These are phyloP conservation scores for Murraya paniculata DNA, from an alignment of 345 rosid genomes.

Conservation along the genomic window DNA sequence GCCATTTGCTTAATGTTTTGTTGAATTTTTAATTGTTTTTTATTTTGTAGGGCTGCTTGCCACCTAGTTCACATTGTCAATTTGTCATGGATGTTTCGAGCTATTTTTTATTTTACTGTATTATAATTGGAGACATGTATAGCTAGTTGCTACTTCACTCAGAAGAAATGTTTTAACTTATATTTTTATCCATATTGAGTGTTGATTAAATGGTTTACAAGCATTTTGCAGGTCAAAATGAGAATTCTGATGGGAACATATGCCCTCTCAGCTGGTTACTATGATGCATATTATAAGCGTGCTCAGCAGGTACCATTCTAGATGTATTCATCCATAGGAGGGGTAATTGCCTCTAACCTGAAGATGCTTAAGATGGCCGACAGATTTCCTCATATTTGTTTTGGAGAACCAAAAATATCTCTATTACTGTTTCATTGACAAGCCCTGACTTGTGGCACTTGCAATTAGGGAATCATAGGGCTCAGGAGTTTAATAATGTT, in stretches of 20 bases:
- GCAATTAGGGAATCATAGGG: background rate
- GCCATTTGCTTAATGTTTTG: background rate
- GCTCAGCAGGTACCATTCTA: constrained; percentile 71
- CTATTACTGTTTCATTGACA: background rate
- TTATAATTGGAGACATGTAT: background rate
- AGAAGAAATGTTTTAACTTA: background rate
- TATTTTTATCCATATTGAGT: background rate
- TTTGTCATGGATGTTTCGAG: background rate
- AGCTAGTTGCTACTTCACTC: background rate
- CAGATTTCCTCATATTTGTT: background rate
- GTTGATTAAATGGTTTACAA: background rate
- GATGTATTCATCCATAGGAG: background rate
- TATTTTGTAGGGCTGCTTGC: background rate
- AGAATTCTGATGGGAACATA: constrained; percentile 96
- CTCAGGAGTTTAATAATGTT: background rate
- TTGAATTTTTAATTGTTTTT: background rate
- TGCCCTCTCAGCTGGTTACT: constrained; percentile 92
- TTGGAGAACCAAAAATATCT: background rate
- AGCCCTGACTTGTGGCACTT: background rate
- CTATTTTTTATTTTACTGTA: background rate
- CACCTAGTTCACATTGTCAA: background rate
- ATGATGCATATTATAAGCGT: constrained; percentile 92
- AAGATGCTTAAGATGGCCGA: constrained; percentile 3
- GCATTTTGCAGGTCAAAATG: constrained; percentile 71
- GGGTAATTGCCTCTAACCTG: background rate